Base-by-base conservation (phyloP, 2,329 filamentous ascomycete genomes). In the Aspergillus chevalieri region DNA sequence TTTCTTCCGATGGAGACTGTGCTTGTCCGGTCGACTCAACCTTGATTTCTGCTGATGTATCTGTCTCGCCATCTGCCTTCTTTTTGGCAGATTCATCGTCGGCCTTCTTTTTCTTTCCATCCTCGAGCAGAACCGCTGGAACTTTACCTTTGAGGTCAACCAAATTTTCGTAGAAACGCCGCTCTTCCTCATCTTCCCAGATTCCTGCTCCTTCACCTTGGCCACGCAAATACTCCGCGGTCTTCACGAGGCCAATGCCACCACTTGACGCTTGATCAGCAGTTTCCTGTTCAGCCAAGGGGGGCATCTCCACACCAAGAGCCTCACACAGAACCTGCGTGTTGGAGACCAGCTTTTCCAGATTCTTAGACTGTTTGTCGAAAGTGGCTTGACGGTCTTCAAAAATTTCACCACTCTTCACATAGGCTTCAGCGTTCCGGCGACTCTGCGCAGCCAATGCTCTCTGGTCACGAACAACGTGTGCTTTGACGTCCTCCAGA, bases 131-230 rank as follows among this genome's bases (percentile, higher is more conserved):
- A 59, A 98, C 94, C 1, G 86, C 86, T 0, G 93, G 94, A 2
- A 98, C 93, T 60, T 95, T 94, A 59, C 94, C 93, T 65, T 94
- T 95, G 14, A 98, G 75, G 65, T 98, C 93, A 10, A 95, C 87
- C 9, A 98, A 71, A 56, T 96, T 97, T 74, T 98, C 93, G 71
- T 98, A 98, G 68, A 98, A 98, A 52, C 93, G 87, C 52, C 93
- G 84, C 70, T 98, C 92, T 48, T 98, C 93, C 64, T 98, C 93
- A 60, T 98, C 93, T 72, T 96, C 91, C 93, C 93, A 98, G 54
- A 98, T 97, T 0, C 93, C 93, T 21, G 91, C 82, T 17, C 90
- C 91, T 51, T 97, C 92, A 19, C 85, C 86, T 66, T 94, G 88
- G 10, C 90, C 91, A 34, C 89, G 86, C 36, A 97, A 77, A 63